phyloP scores from a whole-genome alignment of 345 rosid genomes.

The Salix viminalis region DNA sequence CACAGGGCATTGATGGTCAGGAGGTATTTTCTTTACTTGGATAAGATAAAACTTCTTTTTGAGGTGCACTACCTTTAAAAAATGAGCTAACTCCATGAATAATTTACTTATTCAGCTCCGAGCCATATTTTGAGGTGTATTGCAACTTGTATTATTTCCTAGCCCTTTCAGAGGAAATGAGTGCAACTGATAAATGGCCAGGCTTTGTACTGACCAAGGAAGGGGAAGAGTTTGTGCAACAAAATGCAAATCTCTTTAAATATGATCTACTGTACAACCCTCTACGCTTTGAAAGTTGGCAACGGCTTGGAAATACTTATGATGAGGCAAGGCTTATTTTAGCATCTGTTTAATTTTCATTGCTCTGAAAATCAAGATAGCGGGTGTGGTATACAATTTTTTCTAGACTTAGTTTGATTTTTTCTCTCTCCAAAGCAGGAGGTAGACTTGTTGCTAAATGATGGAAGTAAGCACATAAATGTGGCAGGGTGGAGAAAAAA shows the following conservation, averaged over 20 bases:
- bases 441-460: conserved; percentile 94
- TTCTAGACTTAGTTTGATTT: conserved; percentile 15
- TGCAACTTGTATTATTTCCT: conserved; percentile 76
- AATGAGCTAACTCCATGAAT: conserved; percentile 17
- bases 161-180: conserved; percentile 91
- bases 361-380: conserved; percentile 1
- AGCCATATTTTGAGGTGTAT: conserved; percentile 78
- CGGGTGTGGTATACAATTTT: conserved; percentile 13
- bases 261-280: conserved; percentile 87
- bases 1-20: conserved; percentile 47
- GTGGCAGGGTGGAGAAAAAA: conserved; percentile 88
- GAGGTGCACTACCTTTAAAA: neutral
- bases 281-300: conserved; percentile 92
- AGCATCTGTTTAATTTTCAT: neutral
- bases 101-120: conserved; percentile 58
- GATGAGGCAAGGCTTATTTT: conserved; percentile 69
- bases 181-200: conserved; percentile 95
- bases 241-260: conserved; percentile 76
- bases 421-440: conserved; percentile 52
- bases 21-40: conserved; percentile 41
- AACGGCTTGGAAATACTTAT: conserved; percentile 79
- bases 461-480: conserved; percentile 97
- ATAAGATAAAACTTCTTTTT: conserved; percentile 12
- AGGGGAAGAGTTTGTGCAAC: conserved; percentile 98
- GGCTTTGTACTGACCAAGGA: conserved; percentile 96